Base-by-base conservation (phyloP, 2,329 filamentous ascomycete species). In the Ambrosiella cleistominuta region DNA sequence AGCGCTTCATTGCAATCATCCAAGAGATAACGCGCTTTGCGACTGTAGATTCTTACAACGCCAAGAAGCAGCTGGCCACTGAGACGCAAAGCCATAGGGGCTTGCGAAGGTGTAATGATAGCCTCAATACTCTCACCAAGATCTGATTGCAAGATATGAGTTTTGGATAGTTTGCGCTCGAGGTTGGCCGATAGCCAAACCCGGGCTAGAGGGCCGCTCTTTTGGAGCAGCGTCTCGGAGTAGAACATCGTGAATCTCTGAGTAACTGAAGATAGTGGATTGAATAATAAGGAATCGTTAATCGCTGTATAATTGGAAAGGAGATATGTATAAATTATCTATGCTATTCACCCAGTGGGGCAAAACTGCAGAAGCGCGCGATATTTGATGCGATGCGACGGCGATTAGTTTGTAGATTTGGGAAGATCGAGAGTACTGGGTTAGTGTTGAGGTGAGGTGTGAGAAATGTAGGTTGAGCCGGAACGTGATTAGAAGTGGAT, bases 171-270 rank as follows among this genome's bases (percentile, higher is more conserved):
- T 75, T 97, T 98, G 76, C 91, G 89, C 79, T 97, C 93, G 63
- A 97, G 78, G 72, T 97, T 98, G 74, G 93, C 89, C 38, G 93
- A 95, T 62, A 97, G 81, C 93, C 93, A 98, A 74, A 97, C 90
- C 68, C 89, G 88, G 72, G 93, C 93, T 76, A 98, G 74, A 67
- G 93, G 91, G 75, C 93, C 93, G 66, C 88, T 95, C 83, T 95
- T 95, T 70, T 90, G 89, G 66, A 98, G 81, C 61, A 98, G 81
- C 58, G 88, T 89, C 75, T 95, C 89, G 57, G 93, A 95, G 71
- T 96, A 97, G 74, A 98, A 98, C 93, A 98, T 98, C 69, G 68
- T 74, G 72, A 59, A 63, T 7, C 2, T 13, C 8, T 51, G 19
- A 35, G 27, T 27, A 51, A 13, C 6, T 27, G 8, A n/a, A 51